phyloP scores from a whole-genome alignment of 2,329 filamentous ascomycete genomes.

The Sphaerulina vaccinii region DNA sequence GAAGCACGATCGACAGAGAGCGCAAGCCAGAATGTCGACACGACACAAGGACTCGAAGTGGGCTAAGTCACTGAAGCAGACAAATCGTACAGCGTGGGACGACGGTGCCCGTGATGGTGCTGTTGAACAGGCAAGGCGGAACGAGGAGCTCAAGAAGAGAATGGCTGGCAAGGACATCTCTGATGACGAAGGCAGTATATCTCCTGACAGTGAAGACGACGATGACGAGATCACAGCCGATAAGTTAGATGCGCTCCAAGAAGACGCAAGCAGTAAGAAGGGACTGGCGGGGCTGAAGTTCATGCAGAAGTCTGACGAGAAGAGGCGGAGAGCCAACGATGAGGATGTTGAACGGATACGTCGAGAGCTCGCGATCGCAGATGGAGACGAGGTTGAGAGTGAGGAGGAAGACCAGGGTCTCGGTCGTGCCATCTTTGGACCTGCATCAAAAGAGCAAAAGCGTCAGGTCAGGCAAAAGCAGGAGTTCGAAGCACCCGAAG shows the following conservation, averaged over 20 bases:
- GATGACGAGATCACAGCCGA: constrained; percentile 57
- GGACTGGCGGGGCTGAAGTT: constrained; percentile 80
- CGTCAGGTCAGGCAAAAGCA: constrained; percentile 42
- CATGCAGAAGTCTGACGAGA: constrained; percentile 85
- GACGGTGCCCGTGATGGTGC: constrained; percentile 77
- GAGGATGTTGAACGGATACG: constrained; percentile 60
- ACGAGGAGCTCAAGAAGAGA: constrained; percentile 76
- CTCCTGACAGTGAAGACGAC: constrained; percentile 54
- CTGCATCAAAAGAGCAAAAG: constrained; percentile 39
- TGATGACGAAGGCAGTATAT: constrained; percentile 49
- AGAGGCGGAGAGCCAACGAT: constrained; percentile 76
- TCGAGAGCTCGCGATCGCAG: constrained; percentile 65
- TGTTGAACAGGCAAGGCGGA: constrained; percentile 75
- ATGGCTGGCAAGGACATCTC: constrained; percentile 69
- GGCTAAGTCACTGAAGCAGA: constrained; percentile 80
- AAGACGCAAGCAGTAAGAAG: constrained; percentile 49
- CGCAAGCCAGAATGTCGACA: constrained; percentile 79
- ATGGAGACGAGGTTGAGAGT: constrained; percentile 58
- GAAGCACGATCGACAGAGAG: constrained; percentile 69
- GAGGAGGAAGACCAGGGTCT: constrained; percentile 56
- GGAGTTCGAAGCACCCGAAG: constrained; percentile 62
- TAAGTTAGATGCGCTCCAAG: constrained; percentile 46
- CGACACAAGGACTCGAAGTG: constrained; percentile 87
- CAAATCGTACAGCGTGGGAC: constrained; percentile 81
- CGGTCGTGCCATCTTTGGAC: constrained; percentile 71